phyloP scores from a whole-genome alignment of 805 yeast genomes.

The Zygoascus ofunaensis region DNA sequence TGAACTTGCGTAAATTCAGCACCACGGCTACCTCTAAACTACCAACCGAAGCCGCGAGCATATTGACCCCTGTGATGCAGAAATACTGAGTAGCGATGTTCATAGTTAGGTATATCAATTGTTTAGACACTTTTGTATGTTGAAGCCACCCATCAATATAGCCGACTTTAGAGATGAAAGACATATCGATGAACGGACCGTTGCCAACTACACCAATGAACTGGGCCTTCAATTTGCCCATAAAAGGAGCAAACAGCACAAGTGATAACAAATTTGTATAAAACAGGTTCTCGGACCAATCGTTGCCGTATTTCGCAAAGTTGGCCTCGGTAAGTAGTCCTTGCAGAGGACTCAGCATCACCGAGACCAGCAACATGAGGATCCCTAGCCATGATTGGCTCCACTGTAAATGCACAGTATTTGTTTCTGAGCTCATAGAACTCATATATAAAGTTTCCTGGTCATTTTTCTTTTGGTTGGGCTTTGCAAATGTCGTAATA shows the following conservation, averaged over 20 bases:
- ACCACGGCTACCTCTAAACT: constrained; percentile 58
- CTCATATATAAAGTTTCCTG: no score
- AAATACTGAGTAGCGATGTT: constrained; percentile 48
- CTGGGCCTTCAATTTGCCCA: constrained; percentile 27
- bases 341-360: constrained; percentile 45
- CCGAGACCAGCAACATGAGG: constrained; percentile 36
- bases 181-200: constrained; percentile 5
- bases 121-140: constrained; percentile 22
- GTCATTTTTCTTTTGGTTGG: no score
- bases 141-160: no score
- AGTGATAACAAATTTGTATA: constrained; percentile 49
- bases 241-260: constrained; percentile 41
- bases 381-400: constrained; percentile 31
- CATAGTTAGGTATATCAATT: constrained; percentile 27
- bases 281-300: constrained; percentile 60
- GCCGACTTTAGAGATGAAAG: no score
- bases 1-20: constrained; percentile 51
- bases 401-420: no score
- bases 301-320: constrained; percentile 41
- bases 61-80: constrained; percentile 62
- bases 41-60: constrained; percentile 46
- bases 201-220: constrained; percentile 21
- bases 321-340: constrained; percentile 50
- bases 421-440: background rate
- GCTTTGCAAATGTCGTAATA: constrained; percentile 27